Evolutionary conservation across 2,329 filamentous ascomycete species (phyloP).

Genomic region (Aspergillus sergii): DNA sequence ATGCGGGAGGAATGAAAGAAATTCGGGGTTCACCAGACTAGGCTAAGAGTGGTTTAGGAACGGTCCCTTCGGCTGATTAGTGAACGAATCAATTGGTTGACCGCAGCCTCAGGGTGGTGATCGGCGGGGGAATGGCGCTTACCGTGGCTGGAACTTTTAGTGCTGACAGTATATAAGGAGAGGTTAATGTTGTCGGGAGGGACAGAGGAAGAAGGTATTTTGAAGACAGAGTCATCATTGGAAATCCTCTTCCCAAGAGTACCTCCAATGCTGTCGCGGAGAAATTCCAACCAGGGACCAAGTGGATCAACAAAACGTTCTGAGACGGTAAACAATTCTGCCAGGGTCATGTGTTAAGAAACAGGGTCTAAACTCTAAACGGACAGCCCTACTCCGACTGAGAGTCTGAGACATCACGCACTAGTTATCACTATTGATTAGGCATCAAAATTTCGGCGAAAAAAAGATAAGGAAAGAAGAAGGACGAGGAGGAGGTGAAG

Average conservation of each 20-base stretch:
- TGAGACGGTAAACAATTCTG: neutral
- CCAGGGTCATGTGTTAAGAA: neutral
- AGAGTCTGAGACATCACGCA: no score
- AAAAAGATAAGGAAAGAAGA: neutral
- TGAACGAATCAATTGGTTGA: neutral
- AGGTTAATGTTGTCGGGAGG: neutral
- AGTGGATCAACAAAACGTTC: constrained; percentile 1
- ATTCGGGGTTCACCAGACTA: neutral
- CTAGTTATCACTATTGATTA: neutral
- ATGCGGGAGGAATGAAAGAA: constrained; percentile 1
- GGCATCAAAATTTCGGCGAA: neutral
- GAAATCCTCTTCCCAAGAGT: neutral
- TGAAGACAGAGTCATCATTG: neutral
- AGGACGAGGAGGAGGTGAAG: no score
- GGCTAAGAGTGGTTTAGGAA: neutral
- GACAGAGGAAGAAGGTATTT: neutral
- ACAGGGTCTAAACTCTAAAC: neutral
- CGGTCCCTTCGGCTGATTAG: neutral
- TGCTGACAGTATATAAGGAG: neutral
- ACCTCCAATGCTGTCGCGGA: neutral
- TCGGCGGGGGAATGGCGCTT: neutral
- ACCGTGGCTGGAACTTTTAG: neutral
- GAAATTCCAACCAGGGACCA: neutral
- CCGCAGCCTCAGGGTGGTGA: neutral
- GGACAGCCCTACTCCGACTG: neutral